These are phyloP conservation scores for Metschnikowia hibisci DNA, from an alignment of 805 yeast species.

Conservation along the genomic window DNA sequence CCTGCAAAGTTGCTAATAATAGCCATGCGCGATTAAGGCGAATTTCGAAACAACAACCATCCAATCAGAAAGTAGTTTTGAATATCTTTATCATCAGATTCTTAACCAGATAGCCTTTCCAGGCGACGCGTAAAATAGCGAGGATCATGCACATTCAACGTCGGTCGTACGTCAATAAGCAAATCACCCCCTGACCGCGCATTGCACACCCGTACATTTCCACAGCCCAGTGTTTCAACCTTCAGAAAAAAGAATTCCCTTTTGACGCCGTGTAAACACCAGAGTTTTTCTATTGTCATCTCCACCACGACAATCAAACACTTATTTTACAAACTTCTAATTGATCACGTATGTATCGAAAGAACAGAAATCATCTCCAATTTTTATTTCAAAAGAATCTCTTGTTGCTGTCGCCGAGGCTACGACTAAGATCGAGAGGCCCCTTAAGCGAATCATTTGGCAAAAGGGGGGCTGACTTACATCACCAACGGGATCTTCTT, in stretches of 20 bases:
- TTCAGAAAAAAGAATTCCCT: slow-evolving; percentile 10
- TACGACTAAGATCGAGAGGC: background rate
- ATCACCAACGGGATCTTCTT: too few species aligned
- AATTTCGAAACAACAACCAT: background rate
- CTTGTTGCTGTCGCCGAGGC: background rate
- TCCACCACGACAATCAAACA: background rate
- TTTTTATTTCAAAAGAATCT: background rate
- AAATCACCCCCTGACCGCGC: slow-evolving; percentile 12
- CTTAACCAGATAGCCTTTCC: too few species aligned
- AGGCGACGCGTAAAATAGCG: too few species aligned
- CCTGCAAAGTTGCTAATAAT: slow-evolving; percentile 1
- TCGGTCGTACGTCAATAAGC: background rate
- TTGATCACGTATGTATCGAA: slow-evolving; percentile 2
- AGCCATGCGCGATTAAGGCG: background rate
- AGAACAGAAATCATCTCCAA: background rate
- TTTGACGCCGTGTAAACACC: slow-evolving; percentile 5
- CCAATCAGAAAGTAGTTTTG: background rate
- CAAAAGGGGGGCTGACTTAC: too few species aligned
- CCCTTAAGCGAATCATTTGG: background rate
- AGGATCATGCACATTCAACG: too few species aligned
- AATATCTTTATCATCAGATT: too few species aligned
- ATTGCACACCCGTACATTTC: slow-evolving; percentile 17
- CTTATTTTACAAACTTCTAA: slow-evolving; percentile 1
- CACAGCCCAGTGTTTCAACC: slow-evolving; percentile 14
- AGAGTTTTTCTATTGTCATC: slow-evolving; percentile 6